Evolutionary conservation across 305 asterid genomes (phyloP).

Genomic region (Coffea humblotiana): DNA sequence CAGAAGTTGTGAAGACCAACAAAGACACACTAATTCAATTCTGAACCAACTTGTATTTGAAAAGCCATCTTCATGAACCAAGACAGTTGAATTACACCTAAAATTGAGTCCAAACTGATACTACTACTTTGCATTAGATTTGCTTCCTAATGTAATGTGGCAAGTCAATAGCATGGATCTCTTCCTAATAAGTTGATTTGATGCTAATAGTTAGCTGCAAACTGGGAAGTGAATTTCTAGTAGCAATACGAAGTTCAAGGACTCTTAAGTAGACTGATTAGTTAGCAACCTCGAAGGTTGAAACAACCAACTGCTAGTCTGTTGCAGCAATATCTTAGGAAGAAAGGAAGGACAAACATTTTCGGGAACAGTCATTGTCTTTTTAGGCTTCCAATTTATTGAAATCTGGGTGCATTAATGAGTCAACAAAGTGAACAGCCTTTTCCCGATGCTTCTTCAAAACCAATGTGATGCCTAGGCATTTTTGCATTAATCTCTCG

Average conservation of each 20-base stretch:
- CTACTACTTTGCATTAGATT: no score
- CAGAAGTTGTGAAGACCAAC: no score
- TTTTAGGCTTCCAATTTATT: conserved; percentile 11
- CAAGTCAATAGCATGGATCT: neutral
- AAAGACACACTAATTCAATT: no score
- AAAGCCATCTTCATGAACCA: no score
- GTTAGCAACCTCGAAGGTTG: no score
- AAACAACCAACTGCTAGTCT: no score
- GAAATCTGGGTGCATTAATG: conserved; percentile 30
- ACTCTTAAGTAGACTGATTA: neutral
- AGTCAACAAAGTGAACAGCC: conserved; percentile 23
- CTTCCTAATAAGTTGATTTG: neutral
- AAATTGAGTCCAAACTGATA: no score
- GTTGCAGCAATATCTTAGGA: no score
- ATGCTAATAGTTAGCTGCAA: neutral
- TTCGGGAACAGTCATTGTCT: conserved; percentile 16
- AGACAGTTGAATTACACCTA: no score
- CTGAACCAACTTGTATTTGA: no score
- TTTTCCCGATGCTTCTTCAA: conserved; percentile 11
- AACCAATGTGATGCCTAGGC: conserved; percentile 4
- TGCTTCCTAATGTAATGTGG: no score
- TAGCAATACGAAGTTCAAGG: neutral
- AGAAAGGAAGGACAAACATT: conserved; percentile 24
- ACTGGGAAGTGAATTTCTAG: conserved; percentile 4
- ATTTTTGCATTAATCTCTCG: conserved; percentile 10